Conservation (phyloP, 768 basidiomycete species). For the Vararia minispora region DNA sequence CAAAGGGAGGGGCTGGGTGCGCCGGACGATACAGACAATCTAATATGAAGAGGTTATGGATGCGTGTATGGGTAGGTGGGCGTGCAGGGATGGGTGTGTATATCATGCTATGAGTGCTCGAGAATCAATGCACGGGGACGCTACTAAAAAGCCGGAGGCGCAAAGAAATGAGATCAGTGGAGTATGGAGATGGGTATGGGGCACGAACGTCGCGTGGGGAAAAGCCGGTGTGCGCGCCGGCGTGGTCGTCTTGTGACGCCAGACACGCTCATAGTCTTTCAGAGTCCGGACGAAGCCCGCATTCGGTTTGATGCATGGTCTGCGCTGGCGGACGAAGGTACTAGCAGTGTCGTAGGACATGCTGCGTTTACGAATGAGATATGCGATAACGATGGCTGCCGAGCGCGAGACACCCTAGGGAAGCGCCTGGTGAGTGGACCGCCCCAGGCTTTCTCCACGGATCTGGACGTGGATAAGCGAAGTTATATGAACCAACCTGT, state of each 20-base stretch:
- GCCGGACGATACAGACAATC: too few species aligned
- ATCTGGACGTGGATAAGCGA: not conserved
- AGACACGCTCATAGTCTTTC: constrained; percentile 13
- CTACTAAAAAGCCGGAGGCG: too few species aligned
- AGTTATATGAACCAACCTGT: constrained; percentile 39
- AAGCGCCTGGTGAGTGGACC: constrained; percentile 1
- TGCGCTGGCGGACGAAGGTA: constrained; percentile 47
- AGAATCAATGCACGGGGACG: too few species aligned
- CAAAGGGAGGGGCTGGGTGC: too few species aligned
- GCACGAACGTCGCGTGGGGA: constrained; percentile 1
- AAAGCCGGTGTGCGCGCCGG: constrained; percentile 5
- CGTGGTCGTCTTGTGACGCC: constrained; percentile 5
- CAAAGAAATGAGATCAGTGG: too few species aligned
- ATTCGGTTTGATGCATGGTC: constrained; percentile 70
- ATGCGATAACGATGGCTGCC: constrained; percentile 68
- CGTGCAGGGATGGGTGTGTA: too few species aligned
- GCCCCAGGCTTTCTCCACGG: too few species aligned
- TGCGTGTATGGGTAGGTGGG: too few species aligned
- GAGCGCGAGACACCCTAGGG: constrained; percentile 67
- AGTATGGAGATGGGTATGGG: not conserved
- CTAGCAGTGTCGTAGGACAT: constrained; percentile 64
- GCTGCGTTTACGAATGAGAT: constrained; percentile 63
- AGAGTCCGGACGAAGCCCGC: constrained; percentile 47
- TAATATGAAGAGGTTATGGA: too few species aligned
- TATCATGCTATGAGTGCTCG: too few species aligned